Evolutionary conservation across 2,329 filamentous ascomycete genomes (phyloP), one percentile per base, ranked within the genome.

Genomic region (Cordyceps cateniannulata): DNA sequence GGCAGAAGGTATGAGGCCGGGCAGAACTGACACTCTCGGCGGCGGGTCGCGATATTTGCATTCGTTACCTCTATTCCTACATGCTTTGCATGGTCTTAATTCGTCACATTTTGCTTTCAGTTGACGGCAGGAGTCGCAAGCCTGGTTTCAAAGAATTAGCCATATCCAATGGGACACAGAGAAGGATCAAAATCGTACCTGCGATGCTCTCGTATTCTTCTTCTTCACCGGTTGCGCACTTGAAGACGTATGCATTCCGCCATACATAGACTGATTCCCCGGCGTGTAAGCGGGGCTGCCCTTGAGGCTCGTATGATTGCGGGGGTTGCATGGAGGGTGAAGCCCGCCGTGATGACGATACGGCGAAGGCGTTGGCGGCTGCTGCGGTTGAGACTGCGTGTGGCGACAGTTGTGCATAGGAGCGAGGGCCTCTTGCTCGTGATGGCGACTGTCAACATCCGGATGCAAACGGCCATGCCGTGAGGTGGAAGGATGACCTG

Each of bases 21-120:
- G 9, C 42, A 45, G 57, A 47, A 79, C 88, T 72, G 81, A 96
- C 90, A 96, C 93, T 70, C 96, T 95, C 18, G 91, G 91, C 24
- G 91, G 89, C 6, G 95, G 89, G 69, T 97, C 93, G 65, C 93
- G 87, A 73, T 97, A 98, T 73, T 90, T 87, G 77, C 91, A 99
- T 58, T 86, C 82, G 35, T 91, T 81, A 65, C 84, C 87, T 71
- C 96, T 96, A 66, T 97, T 93, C 68, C 88, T 89, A 72, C 95
- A 99, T 68, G 88, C 91, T 70, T 91, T 93, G 68, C 89, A 88
- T 2, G 89, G 92, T 65, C 89, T 86, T 12, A 87, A 86, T 77
- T 96, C 92, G 68, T 96, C 91, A 71, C 92, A 96, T 75, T 96
- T 96, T 16, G 91, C 91, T 74, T 96, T 96, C 44, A 93, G 82